A percentile compares a stretch with the other conserved stretches of the same genome.
Conservation (phyloP, 768 basidiomycete genomes). For the Pleurotus platypus region DNA sequence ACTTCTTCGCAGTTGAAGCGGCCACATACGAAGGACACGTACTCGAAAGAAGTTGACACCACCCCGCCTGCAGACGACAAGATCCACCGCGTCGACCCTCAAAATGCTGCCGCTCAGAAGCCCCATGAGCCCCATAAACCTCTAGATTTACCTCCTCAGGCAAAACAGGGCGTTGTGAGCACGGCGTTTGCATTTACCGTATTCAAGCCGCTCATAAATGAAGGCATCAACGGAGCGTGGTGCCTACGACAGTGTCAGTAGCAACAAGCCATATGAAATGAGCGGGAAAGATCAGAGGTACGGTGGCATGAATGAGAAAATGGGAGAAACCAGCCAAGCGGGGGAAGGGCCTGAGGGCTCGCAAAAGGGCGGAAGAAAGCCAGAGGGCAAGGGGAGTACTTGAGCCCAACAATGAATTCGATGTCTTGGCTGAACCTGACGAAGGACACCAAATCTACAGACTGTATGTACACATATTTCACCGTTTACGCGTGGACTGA, state of each 20-base stretch:
- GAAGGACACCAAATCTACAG: no score
- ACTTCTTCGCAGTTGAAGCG: background rate
- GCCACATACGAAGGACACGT: constrained; percentile 36
- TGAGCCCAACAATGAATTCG: background rate
- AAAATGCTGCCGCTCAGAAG: constrained; percentile 38
- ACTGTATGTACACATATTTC: no score
- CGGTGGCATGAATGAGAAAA: constrained; percentile 8
- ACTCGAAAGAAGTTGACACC: constrained; percentile 45
- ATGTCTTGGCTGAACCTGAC: no score
- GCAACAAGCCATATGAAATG: constrained; percentile 1
- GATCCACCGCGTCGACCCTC: constrained; percentile 43
- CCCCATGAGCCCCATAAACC: constrained; percentile 40
- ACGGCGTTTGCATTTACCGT: background rate
- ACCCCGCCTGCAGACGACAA: constrained; percentile 36
- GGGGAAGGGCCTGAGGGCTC: constrained; percentile 9
- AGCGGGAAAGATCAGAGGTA: constrained; percentile 8
- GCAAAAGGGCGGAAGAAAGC: constrained; percentile 6
- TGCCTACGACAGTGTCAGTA: constrained; percentile 1
- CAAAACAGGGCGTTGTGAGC: background rate
- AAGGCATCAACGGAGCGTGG: background rate
- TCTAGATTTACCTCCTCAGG: constrained; percentile 29
- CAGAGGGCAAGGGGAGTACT: background rate
- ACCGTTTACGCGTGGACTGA: no score
- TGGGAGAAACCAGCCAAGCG: constrained; percentile 5
- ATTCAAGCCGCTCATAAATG: background rate